Conservation (phyloP, 768 basidiomycete species). For the Auricularia auricula-judae region DNA sequence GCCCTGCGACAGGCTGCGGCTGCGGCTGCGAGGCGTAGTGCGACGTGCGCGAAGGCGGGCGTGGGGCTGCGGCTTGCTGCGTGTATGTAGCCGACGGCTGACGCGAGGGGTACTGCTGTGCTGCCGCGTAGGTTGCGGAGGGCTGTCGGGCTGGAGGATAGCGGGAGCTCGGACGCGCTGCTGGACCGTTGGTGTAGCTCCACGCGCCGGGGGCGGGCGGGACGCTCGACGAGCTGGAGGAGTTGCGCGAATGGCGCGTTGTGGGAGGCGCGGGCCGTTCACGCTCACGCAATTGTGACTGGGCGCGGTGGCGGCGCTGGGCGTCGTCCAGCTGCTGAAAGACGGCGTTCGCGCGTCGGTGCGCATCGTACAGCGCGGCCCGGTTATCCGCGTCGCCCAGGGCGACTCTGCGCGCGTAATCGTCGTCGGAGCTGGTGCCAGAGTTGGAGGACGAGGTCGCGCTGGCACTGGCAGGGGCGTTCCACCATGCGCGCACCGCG, state of each 20-base stretch:
- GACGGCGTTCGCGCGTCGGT: not conserved
- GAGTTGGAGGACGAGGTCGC: not conserved
- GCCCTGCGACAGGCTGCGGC: not conserved
- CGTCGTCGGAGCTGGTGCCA: not conserved
- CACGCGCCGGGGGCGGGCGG: not conserved
- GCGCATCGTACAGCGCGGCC: not conserved
- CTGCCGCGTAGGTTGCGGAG: not conserved
- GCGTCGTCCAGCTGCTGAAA: not conserved
- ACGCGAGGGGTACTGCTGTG: not conserved
- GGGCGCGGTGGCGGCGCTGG: not conserved
- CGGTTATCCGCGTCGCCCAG: not conserved
- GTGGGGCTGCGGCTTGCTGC: conserved; percentile 34
- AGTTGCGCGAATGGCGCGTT: not conserved
- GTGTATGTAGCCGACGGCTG: not conserved
- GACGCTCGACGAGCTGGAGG: not conserved
- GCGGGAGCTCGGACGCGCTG: not conserved
- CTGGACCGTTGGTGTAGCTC: not conserved
- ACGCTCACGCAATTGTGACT: not conserved
- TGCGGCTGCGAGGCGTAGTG: not conserved
- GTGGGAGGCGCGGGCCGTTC: no score
- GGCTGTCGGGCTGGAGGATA: not conserved
- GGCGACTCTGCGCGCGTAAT: not conserved
- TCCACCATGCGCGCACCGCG: not conserved
- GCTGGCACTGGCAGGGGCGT: not conserved
- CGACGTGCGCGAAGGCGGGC: conserved; percentile 37